Conservation (phyloP, 2,329 filamentous ascomycete species). For the Penicillium expansum region DNA sequence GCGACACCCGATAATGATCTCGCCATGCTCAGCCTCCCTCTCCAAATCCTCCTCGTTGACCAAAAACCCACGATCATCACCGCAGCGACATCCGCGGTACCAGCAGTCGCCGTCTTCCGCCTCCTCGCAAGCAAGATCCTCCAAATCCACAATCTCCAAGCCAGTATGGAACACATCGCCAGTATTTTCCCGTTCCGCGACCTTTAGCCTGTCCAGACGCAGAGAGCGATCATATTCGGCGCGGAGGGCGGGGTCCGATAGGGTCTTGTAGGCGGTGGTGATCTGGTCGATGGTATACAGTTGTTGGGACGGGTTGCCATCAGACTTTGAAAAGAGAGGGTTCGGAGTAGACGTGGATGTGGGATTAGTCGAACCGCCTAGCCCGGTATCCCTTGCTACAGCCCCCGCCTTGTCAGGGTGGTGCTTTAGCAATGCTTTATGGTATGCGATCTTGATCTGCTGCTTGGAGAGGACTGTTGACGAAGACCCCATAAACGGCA, state of each 20-base stretch:
- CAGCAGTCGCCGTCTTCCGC: slow-evolving; percentile 47
- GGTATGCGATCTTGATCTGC: slow-evolving; percentile 56
- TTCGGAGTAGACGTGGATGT: not conserved
- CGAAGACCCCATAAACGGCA: slow-evolving; percentile 31
- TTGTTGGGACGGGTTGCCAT: not conserved
- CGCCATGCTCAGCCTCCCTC: slow-evolving; percentile 50
- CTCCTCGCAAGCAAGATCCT: slow-evolving; percentile 51
- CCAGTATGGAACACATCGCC: slow-evolving; percentile 48
- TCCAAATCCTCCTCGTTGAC: slow-evolving; percentile 56
- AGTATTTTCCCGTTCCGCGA: slow-evolving; percentile 27
- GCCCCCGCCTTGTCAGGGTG: slow-evolving; percentile 57
- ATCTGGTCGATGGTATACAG: slow-evolving; percentile 56
- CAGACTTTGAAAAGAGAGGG: not conserved
- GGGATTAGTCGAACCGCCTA: not conserved
- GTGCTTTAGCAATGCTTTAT: slow-evolving; percentile 54
- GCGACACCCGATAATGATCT: slow-evolving; percentile 59
- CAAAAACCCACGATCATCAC: slow-evolving; percentile 55
- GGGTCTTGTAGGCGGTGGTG: slow-evolving; percentile 55
- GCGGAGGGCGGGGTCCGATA: slow-evolving; percentile 46
- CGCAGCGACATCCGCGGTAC: slow-evolving; percentile 58
- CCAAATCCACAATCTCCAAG: slow-evolving; percentile 57
- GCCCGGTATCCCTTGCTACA: slow-evolving; percentile 13
- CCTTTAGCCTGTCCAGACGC: slow-evolving; percentile 34
- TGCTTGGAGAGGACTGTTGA: slow-evolving; percentile 33
- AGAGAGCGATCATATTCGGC: slow-evolving; percentile 51